phyloP scores from a whole-genome alignment of 225 moss, liverwort and hornwort species.

The Ulota crispa region DNA sequence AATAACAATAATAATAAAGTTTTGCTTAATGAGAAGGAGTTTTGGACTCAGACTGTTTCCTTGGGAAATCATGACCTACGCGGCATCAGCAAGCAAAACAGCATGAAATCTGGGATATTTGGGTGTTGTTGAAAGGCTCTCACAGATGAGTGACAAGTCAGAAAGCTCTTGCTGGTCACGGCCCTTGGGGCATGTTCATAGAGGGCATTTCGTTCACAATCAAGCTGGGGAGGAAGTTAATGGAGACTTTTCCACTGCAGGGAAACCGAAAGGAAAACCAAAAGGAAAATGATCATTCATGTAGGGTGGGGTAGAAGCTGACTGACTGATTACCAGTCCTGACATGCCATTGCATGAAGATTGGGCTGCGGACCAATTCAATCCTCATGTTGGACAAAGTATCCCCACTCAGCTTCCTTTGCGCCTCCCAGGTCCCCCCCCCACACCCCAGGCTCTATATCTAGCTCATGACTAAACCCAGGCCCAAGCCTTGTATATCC shows the following conservation, averaged over 20 bases:
- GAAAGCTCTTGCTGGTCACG: not conserved
- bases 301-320: slow-evolving; percentile 25
- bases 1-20: not conserved
- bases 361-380: slow-evolving; percentile 21
- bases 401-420: not conserved
- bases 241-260: slow-evolving; percentile 28
- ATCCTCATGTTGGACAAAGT: slow-evolving; percentile 21
- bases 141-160: not conserved
- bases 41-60: slow-evolving; percentile 10
- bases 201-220: not conserved
- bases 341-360: slow-evolving; percentile 23
- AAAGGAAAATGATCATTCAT: slow-evolving; percentile 5
- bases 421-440: slow-evolving; percentile 1
- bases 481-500: not conserved
- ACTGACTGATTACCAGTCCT: slow-evolving; percentile 21
- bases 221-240: not conserved
- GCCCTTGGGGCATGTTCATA: not conserved
- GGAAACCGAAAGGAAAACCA: not conserved
- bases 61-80: not conserved
- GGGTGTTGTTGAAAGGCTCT: not conserved
- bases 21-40: slow-evolving; percentile 4
- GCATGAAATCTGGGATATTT: slow-evolving; percentile 11
- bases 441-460: not conserved
- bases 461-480: not conserved
- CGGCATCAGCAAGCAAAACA: not conserved